phyloP scores from a whole-genome alignment of 2,329 filamentous ascomycete genomes.

The Epichloe gansuensis region DNA sequence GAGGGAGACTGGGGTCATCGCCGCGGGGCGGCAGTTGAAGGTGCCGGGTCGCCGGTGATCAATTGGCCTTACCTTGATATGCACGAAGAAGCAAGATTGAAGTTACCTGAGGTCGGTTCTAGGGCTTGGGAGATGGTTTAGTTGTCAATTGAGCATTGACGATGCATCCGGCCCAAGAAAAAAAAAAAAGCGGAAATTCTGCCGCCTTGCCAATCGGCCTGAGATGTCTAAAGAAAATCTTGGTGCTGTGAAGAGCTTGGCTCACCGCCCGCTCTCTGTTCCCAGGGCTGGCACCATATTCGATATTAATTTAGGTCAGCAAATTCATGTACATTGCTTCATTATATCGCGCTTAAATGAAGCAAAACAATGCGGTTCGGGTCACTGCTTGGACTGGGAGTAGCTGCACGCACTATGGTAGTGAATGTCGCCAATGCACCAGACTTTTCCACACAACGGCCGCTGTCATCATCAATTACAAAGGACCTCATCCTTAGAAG shows the following conservation, averaged over 20 bases:
- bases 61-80: not conserved
- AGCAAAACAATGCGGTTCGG: not conserved
- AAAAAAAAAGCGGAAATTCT: constrained; percentile 7
- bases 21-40: not conserved
- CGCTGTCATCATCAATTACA: too few relatives aligned
- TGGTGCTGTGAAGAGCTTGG: not conserved
- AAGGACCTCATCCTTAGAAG: too few relatives aligned
- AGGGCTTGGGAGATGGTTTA: not conserved
- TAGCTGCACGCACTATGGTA: too few relatives aligned
- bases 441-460: too few relatives aligned
- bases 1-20: not conserved
- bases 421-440: too few relatives aligned
- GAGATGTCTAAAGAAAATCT: not conserved
- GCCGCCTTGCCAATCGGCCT: not conserved
- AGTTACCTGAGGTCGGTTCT: not conserved
- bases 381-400: too few relatives aligned
- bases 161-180: not conserved
- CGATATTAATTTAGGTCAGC: not conserved
- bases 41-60: not conserved
- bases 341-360: not conserved
- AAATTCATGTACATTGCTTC: too few relatives aligned
- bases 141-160: not conserved
- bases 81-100: not conserved
- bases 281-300: too few relatives aligned
- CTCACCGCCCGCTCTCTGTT: constrained; percentile 5